Evolutionary conservation across 2,329 filamentous ascomycete genomes (phyloP).

Genomic region (Conoideocrella luteorostrata): DNA sequence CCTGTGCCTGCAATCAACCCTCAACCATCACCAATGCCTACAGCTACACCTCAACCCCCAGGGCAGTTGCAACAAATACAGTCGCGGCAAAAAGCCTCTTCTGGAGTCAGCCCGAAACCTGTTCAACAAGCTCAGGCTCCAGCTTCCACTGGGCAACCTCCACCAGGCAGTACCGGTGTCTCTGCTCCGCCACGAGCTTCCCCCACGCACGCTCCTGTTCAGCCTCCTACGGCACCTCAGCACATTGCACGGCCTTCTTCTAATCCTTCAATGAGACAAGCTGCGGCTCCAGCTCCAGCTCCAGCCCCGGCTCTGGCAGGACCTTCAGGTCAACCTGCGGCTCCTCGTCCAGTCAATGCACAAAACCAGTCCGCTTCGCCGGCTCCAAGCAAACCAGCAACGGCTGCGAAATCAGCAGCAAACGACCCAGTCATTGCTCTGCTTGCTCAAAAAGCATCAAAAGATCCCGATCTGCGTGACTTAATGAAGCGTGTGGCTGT

Average conservation of each 20-base stretch:
- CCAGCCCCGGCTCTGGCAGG: slow-evolving; percentile 13
- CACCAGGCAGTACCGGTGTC: slow-evolving; percentile 2
- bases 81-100: background rate
- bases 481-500: slow-evolving; percentile 80
- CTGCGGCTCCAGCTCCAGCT: slow-evolving; percentile 13
- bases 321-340: slow-evolving; percentile 5
- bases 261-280: slow-evolving; percentile 15
- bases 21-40: slow-evolving; percentile 6
- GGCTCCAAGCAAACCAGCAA: slow-evolving; percentile 14
- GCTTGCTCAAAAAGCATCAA: slow-evolving; percentile 67
- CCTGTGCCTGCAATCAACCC: slow-evolving; percentile 9
- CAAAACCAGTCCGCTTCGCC: slow-evolving; percentile 7
- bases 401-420: slow-evolving; percentile 21
- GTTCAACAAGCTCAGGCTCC: background rate
- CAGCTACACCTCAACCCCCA: background rate
- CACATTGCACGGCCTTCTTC: slow-evolving; percentile 16
- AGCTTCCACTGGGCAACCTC: slow-evolving; percentile 6
- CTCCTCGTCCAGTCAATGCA: slow-evolving; percentile 1
- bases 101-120: background rate
- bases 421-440: slow-evolving; percentile 74
- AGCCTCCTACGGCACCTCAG: slow-evolving; percentile 16
- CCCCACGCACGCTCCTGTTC: slow-evolving; percentile 9
- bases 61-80: background rate
- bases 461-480: slow-evolving; percentile 64
- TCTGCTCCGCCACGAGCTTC: slow-evolving; percentile 5